Conservation (phyloP, 129 eudicot species). For the Silybum marianum region DNA sequence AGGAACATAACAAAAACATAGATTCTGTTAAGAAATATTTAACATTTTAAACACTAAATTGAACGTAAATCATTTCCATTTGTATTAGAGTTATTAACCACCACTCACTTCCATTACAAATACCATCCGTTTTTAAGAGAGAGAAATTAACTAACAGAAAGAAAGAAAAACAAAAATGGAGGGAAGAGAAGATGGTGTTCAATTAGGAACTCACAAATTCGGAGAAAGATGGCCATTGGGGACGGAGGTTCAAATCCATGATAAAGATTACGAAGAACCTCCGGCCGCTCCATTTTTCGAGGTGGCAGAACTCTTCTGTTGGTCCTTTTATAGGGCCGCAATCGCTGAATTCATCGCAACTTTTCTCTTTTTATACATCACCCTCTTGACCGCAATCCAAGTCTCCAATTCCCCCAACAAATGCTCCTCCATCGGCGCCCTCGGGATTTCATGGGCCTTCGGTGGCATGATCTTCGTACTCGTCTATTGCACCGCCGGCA, state of each 20-base stretch:
- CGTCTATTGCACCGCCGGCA: conserved; percentile 42
- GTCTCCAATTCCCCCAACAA: conserved; percentile 44
- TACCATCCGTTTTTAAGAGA: conserved; percentile 12
- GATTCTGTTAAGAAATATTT: too few species aligned
- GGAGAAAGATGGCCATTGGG: conserved; percentile 58
- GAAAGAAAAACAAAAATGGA: conserved; percentile 60
- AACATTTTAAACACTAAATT: too few species aligned
- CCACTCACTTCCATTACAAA: conserved; percentile 31
- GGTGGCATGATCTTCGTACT: conserved; percentile 44
- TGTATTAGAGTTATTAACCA: conserved; percentile 5
- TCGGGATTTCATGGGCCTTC: conserved; percentile 54
- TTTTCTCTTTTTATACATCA: conserved; percentile 61
- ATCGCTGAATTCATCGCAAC: conserved; percentile 78
- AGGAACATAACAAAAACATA: too few species aligned
- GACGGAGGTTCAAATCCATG: conserved; percentile 66
- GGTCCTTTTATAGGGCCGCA: conserved; percentile 86
- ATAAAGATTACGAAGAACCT: conserved; percentile 74
- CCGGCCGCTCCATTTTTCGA: conserved; percentile 75
- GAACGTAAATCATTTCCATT: neutral
- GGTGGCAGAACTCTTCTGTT: conserved; percentile 61
- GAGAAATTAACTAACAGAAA: conserved; percentile 1
- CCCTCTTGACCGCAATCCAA: conserved; percentile 60
- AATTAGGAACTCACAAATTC: conserved; percentile 69
- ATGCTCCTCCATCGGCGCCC: conserved; percentile 65
- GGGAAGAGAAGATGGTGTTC: conserved; percentile 57